Evolutionary conservation across 805 yeast genomes (phyloP), one percentile per base, ranked within the genome.

Genomic region (Vanderwaltozyma yarrowii): DNA sequence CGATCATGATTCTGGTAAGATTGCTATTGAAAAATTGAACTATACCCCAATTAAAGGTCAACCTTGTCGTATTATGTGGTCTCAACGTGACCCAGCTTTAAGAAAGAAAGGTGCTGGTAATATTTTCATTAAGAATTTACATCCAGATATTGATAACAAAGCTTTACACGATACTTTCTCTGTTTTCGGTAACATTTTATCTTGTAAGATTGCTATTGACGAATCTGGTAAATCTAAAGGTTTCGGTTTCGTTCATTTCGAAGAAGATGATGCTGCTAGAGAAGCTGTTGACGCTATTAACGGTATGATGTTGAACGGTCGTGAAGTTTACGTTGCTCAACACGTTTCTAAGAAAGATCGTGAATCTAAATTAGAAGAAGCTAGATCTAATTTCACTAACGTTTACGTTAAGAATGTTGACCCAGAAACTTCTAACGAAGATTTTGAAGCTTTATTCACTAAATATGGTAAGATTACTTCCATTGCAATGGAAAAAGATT

Each of bases 31-130:
- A 62, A 92, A 86, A 68, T 77, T 92, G 68, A 92, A 89, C 85
- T 92, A 92, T 74, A 69, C 87, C 43, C 78, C 78, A 58, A 79
- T 92, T 70, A 88, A 88, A 67, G 96, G 96, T 60, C 85, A 81
- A 60, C 87, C 96, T 58, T 87, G 96, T 71, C 86, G 98, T 69
- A 89, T 92, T 72, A 92, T 92, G 97, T 87, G 97, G 96, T 87
- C 96, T 52, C 97, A 92, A 74, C 86, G 97, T 71, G 97, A 92
- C 65, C 97, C 98, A 49, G 75, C 95, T 45, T 66, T 79, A 58
- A 84, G 98, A 76, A 85, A 80, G 74, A 80, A 80, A 61, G 96
- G 96, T 65, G 81, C 85, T 48, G 96, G 96, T 60, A 92, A 92
- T 76, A 80, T 92, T 51, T 92, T 82, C 78, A 89, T 92, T 73